phyloP scores from a whole-genome alignment of 805 yeast genomes.

The Saccharomycopsis vini region DNA sequence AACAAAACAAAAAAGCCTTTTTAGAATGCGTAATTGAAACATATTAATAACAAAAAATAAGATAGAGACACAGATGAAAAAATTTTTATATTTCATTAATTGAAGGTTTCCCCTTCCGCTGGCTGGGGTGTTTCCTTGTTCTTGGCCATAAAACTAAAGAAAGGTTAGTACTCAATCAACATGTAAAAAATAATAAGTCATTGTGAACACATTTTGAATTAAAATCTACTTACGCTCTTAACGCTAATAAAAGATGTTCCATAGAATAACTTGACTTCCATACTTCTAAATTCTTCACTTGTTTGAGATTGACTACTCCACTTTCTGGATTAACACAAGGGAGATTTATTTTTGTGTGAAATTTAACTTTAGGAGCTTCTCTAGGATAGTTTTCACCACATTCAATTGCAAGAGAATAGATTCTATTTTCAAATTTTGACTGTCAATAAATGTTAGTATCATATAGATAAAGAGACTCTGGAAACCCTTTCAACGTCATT shows the following conservation, averaged over 20 bases:
- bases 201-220: not conserved
- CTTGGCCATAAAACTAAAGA: not conserved
- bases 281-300: constrained; percentile 59
- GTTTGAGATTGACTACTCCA: constrained; percentile 46
- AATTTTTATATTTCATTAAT: no score
- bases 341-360: constrained; percentile 75
- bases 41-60: no score
- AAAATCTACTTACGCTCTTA: constrained; percentile 44
- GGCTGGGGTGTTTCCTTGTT: not conserved
- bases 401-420: constrained; percentile 70
- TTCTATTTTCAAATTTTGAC: constrained; percentile 82
- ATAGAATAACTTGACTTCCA: constrained; percentile 91
- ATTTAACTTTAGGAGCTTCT: constrained; percentile 73
- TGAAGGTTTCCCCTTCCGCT: no score
- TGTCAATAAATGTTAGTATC: constrained; percentile 18
- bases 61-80: no score
- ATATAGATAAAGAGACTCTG: not conserved
- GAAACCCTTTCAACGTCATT: not conserved
- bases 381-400: constrained; percentile 87
- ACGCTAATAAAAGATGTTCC: constrained; percentile 85
- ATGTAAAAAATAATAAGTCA: not conserved
- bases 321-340: constrained; percentile 72
- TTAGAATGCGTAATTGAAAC: no score
- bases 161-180: not conserved
- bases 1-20: no score